Base-by-base conservation (phyloP, 768 basidiomycete species). In the Phylloporus arenicola region DNA sequence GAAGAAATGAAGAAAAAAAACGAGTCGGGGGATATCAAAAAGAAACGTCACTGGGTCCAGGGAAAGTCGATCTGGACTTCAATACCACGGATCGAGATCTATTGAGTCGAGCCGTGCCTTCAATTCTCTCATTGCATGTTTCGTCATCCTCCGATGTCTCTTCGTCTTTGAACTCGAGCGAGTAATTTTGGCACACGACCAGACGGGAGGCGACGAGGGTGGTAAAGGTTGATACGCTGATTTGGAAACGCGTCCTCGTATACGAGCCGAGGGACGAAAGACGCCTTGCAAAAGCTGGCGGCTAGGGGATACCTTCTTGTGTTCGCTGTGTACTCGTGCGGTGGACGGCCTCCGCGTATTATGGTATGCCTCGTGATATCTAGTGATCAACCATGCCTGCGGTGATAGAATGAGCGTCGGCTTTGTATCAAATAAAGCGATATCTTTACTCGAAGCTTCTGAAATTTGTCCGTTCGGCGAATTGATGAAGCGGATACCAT, bases 181-280 rank as follows among this genome's bases (percentile, higher is more conserved):
- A 2, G 61, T 52, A 50, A 61, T 63, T 42, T 55, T 52, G 12
- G 52, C 56, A 48, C 61, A 62, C 27, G 58, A 51, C 56, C 58
- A 63, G 12, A 50, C 19, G 3, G 46, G 45, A 42, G 27, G 43
- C 2, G 10, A 6, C 4, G 29, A 37, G 4, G 13, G 7, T 19
- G 31, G 12, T 8, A 35, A 51, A 42, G n/a, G 14, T 4, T 30
- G 43, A 42, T 4, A 13, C 14, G 34, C 9, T 6, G 41, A 17
- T 29, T 43, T 17, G 29, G 13, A 22, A 31, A 43, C 13, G 9
- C 39, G 47, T 7, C 20, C 20, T 45, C 12, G 51, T 10, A 48
- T 30, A n/a, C 9, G 19, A 31, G 43, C 33, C 11, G 45, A 54
- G 19, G 51, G 45, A 35, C 19, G 14, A 22, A 49, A 25, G 20